Evolutionary conservation across 495 filamentous ascomycete species (phyloP).

Genomic region (Trichocladium uniseriatum): DNA sequence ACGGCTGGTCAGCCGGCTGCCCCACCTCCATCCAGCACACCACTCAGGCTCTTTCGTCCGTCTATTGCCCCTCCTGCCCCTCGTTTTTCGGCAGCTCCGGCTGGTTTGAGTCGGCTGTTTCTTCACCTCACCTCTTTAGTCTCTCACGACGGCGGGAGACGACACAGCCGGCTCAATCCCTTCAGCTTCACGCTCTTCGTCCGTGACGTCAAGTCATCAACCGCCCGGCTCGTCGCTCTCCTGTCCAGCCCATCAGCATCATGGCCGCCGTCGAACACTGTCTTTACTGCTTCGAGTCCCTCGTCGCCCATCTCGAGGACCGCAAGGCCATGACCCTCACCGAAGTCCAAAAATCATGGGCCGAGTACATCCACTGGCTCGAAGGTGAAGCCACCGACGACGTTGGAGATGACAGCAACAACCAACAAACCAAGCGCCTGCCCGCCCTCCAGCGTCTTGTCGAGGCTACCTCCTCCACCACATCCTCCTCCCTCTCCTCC

Average conservation of each 20-base stretch:
- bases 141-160: background rate
- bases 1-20: background rate
- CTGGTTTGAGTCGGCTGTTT: conserved; percentile 6
- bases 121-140: background rate
- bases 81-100: background rate
- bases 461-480: conserved; percentile 24
- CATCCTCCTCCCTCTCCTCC: conserved; percentile 16
- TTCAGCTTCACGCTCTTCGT: background rate
- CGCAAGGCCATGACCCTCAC: conserved; percentile 44
- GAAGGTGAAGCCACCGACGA: conserved; percentile 9
- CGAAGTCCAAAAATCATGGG: conserved; percentile 66
- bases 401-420: conserved; percentile 8
- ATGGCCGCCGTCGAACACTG: conserved; percentile 86
- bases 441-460: conserved; percentile 33
- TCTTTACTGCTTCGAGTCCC: conserved; percentile 82
- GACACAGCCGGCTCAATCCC: too few species aligned
- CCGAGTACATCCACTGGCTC: conserved; percentile 32
- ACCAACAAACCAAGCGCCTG: conserved; percentile 25
- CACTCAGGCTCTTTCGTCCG: background rate
- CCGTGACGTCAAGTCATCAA: too few species aligned
- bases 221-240: too few species aligned
- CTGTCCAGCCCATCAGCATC: conserved; percentile 4
- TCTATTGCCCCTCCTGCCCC: conserved; percentile 1
- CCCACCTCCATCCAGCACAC: background rate
- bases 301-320: conserved; percentile 44